Conservation (phyloP, 2,329 filamentous ascomycete species). For the Phaeosphaeria sp. region DNA sequence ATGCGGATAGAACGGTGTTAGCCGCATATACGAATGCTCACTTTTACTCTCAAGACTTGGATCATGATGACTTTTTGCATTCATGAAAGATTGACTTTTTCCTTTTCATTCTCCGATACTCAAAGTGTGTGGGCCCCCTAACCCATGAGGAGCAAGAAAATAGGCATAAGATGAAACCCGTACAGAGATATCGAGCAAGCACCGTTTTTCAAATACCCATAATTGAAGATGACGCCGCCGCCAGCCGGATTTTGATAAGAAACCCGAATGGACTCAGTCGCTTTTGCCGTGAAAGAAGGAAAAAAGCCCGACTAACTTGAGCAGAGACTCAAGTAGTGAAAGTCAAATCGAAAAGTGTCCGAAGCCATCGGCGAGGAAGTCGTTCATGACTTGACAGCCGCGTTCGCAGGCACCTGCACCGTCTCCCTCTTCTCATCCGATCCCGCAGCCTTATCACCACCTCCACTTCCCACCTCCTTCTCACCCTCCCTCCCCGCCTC, state of each 20-base stretch:
- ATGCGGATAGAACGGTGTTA: not conserved
- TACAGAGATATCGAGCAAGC: not conserved
- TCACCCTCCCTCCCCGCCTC: constrained; percentile 1
- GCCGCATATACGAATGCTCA: not conserved
- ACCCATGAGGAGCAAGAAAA: not conserved
- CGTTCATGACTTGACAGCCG: not conserved
- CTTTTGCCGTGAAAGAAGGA: not conserved
- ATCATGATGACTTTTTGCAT: not conserved
- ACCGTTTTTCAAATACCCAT: not conserved
- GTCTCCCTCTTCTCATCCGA: not conserved
- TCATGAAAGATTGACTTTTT: not conserved
- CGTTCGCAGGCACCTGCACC: not conserved
- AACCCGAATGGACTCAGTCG: not conserved
- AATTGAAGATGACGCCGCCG: not conserved
- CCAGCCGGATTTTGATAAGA: not conserved
- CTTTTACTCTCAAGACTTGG: not conserved
- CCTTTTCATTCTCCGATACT: not conserved
- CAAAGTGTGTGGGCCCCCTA: not conserved
- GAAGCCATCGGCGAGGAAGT: not conserved
- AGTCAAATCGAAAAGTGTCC: not conserved
- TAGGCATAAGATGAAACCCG: too few relatives aligned
- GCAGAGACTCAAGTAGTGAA: not conserved
- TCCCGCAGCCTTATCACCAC: not conserved
- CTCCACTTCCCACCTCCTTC: not conserved
- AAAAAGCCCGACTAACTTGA: not conserved